Evolutionary conservation across 129 eudicot genomes (phyloP), one percentile per base, ranked within the genome.

Genomic region (Artemisia argyi): DNA sequence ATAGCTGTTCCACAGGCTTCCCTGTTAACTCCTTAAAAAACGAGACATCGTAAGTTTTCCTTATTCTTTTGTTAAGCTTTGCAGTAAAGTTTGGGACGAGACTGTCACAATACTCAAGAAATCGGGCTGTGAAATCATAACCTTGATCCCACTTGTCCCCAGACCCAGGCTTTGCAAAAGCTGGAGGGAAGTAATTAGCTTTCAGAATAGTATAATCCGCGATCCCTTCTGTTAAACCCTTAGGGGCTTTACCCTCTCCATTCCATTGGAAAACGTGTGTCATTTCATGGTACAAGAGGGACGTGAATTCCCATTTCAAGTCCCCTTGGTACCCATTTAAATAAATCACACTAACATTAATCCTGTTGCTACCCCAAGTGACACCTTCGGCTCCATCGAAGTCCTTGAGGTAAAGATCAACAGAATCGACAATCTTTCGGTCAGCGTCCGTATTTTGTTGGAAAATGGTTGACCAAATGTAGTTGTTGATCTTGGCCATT

Each of bases 281-380:
- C 66, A 20, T 80, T 46, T 84, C 88, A 70, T 84, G 88, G 69
- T 74, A 61, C 52, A 84, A 5, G 3, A 68, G 73, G 22, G 68
- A 39, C 44, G 61, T 66, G 44, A 67, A 76, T 47, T 57, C 67
- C 69, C 55, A 20, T 59, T 58, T 76, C 68, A 76, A 7, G 61
- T 58, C 59, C 61, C 74, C 80, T 2, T 14, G 7, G 48, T 66
- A 58, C 57, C 39, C 65, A 18, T 61, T 1, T 59, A 76, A 7
- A 24, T 46, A 65, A 6, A 19, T 2, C 14, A 42, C 16, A 24
- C 75, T 68, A 20, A 76, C 49, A 11, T 76, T 76, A 48, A 76
- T 68, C 17, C 24, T 67, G 22, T 58, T 39, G 20, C 19, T 39
- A 3, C 80, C 68, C 68, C 74, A 61, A 6, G 57, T 18, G 2